A percentile compares a stretch with the other conserved stretches of the same genome.
phyloP scores from a whole-genome alignment of 2,329 filamentous ascomycete species.

The Fusarium xylarioides region DNA sequence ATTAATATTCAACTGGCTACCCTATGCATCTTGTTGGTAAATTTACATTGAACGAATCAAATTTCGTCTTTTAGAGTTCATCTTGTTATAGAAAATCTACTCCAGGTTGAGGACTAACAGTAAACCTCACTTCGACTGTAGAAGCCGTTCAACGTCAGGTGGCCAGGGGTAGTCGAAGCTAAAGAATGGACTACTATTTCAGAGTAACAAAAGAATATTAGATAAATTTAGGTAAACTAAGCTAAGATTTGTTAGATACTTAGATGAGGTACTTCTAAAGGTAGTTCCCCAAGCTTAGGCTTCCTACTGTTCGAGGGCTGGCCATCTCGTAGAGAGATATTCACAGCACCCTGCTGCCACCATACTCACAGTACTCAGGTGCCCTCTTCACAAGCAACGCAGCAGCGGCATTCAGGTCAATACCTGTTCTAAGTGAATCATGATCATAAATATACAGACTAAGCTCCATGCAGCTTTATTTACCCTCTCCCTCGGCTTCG shows the following conservation, averaged over 20 bases:
- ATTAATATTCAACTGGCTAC: not conserved
- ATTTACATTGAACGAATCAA: accelerated
- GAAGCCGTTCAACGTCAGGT: not conserved
- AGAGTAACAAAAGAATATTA: not conserved
- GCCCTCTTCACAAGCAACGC: no score
- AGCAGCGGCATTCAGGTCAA: accelerated
- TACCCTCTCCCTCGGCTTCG: not conserved
- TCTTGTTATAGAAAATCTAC: accelerated
- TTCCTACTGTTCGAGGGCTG: not conserved
- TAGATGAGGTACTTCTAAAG: not conserved
- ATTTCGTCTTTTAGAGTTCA: not conserved
- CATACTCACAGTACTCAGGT: no score
- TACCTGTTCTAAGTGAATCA: accelerated
- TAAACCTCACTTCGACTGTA: not conserved
- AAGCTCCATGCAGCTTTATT: not conserved
- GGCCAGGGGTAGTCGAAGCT: no score
- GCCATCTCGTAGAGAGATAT: not conserved
- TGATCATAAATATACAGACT: accelerated
- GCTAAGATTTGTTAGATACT: not conserved
- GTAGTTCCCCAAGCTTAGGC: not conserved
- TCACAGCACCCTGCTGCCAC: no score
- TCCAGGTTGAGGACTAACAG: accelerated
- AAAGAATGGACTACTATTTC: no score
- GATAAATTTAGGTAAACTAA: not conserved
- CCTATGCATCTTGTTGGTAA: not conserved